Base-by-base conservation (phyloP, 2,329 filamentous ascomycete species). In the Emmonsiellopsis sp. region DNA sequence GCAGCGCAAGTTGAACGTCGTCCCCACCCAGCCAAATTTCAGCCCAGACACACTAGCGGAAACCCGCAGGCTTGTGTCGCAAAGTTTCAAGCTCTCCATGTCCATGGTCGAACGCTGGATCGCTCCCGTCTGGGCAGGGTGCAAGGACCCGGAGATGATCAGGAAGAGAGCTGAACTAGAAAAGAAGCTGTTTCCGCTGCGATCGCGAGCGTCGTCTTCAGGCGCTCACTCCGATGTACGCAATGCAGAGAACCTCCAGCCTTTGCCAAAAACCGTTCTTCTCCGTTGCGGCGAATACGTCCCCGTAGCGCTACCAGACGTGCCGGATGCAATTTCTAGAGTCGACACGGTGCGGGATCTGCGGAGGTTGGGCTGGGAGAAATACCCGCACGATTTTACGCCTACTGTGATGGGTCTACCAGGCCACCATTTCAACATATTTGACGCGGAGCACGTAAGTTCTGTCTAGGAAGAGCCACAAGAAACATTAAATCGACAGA, bases 361-460 rank as follows among this genome's bases (percentile, higher is more conserved):
- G 26, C 42, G 42, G 16, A 54, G 52, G 8, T 43, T 61, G 15
- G 59, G 59, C n/a, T 61, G 59, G 59, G 58, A 61, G 16, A 49
- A 58, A 32, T 57, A 59, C 46, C 50, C 47, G 9, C 43, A 56
- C 30, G 52, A 61, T 35, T 49, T 61, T 26, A 53, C 60, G 34
- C 48, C 47, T 2, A 50, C 51, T 1, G 57, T 60, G 11, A 47
- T 59, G n/a, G 50, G 51, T 35, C 55, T 61, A 15, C 57, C 58
- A 2, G 59, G 58, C 8, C 57, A 61, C 52, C 59, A 61, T 50
- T 61, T 58, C 47, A 57, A 59, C 37, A 50, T 61, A 41, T 59
- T 61, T 40, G 32, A 40, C n/a, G 52, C 57, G 26, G 46, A 54
- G 9, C 46, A 59, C 51, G 59, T 60, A 54, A 55, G 55, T 56